These are phyloP conservation scores for Arthroderma sp. DNA, from an alignment of 2,329 filamentous ascomycete genomes.

Conservation along the genomic window DNA sequence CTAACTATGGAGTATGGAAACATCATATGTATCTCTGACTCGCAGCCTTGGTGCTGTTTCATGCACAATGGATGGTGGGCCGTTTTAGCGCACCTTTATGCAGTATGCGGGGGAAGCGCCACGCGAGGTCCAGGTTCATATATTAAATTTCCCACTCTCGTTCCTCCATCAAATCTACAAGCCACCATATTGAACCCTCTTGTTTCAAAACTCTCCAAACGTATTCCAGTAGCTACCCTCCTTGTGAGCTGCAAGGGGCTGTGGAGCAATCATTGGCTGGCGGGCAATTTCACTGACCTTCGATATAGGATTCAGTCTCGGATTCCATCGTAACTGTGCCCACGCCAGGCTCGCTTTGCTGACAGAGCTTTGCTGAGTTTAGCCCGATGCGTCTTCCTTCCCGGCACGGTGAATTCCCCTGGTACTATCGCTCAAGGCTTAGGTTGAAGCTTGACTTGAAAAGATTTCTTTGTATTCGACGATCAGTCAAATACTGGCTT, in stretches of 20 bases:
- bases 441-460: not conserved
- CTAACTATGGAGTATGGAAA: not conserved
- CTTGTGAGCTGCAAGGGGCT: too few species aligned
- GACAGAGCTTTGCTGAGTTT: not conserved
- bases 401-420: slow-evolving; percentile 3
- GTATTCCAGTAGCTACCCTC: too few species aligned
- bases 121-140: slow-evolving; percentile 1
- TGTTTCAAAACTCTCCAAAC: too few species aligned
- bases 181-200: too few species aligned
- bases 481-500: slow-evolving; percentile 4
- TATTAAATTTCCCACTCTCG: not conserved
- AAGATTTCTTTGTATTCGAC: not conserved
- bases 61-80: not conserved
- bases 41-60: not conserved
- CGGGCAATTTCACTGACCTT: too few species aligned
- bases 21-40: not conserved
- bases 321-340: too few species aligned
- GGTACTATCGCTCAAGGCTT: not conserved
- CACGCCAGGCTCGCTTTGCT: too few species aligned
- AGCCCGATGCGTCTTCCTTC: slow-evolving; percentile 1
- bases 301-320: too few species aligned
- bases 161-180: too few species aligned
- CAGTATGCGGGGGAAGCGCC: not conserved
- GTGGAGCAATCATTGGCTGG: too few species aligned
- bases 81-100: not conserved